Evolutionary conservation across 2,329 filamentous ascomycete species (phyloP), one percentile per base, ranked within the genome.

Genomic region (Aspergillus novofumigatus): DNA sequence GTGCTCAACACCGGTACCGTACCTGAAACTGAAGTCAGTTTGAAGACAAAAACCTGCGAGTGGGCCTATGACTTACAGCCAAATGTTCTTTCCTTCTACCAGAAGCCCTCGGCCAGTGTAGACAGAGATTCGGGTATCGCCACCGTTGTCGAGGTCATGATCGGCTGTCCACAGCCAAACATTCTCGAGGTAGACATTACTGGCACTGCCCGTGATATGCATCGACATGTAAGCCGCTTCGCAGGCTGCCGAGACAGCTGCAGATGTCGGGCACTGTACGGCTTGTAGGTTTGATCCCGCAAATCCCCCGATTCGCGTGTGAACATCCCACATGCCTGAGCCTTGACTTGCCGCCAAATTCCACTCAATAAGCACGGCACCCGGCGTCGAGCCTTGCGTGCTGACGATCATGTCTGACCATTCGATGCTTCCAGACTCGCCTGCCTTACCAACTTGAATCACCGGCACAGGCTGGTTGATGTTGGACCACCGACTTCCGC

Each of bases 341-440:
- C 68, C 71, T 42, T 63, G 61, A 3, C 77, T 77, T 2, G 80
- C 80, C 38, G 77, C 77, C 17, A 92, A 77, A 69, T 92, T 92
- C 79, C 86, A 92, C 68, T 92, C 81, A 57, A 92, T 84, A 6
- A 92, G 75, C 7, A 87, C 79, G 1, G 89, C 89, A 4, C 90
- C 90, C 1, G 85, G 80, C 7, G 86, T 80, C 26, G 86, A 75
- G 1, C 89, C 89, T 56, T 84, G 80, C 0, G 87, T 90, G 54
- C 85, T 85, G 14, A 92, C 78, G 51, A 92, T 82, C 65, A 89
- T 84, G 68, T 92, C 89, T 4, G 83, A 85, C 78, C 87, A 85
- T 70, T 92, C 89, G 20, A 92, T 78, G 14, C 76, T 77, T 5
- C 90, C 90, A 9, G 71, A 71, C 25, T 91, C 83, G 3, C 88